Base-by-base conservation (phyloP, 140 eudicot genomes). In the Bidens hawaiensis region DNA sequence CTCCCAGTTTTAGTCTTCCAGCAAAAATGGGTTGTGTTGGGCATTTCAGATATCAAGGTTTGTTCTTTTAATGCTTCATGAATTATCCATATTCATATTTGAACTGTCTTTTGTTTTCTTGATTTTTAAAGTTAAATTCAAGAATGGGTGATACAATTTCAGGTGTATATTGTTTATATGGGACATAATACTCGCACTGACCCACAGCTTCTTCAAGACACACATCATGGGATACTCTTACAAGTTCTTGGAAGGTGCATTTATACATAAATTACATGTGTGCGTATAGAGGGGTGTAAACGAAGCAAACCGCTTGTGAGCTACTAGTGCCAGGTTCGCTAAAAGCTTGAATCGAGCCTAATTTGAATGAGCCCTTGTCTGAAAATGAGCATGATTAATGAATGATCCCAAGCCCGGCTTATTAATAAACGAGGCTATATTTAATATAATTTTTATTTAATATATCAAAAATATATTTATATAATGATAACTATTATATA, bases 161-260 rank as follows among this genome's bases (percentile, higher is more conserved):
- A 79, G 85, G 85, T 75, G 34, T 62, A 75, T 45, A 75, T 79
- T 68, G 84, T 79, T 19, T 79, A 74, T 30, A 67, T 78, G 83
- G 83, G 79, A 24, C 76, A 67, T 56, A 79, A 70, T 33, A 43
- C 40, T 31, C 68, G 59, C 41, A 43, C 59, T 25, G 46, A 65
- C 50, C 75, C 75, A 30, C 62, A 69, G 62, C 47, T 50, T 41
- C 65, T 60, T 55, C 61, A 70, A 31, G 74, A 58, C 27, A 70
- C 70, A 19, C 85, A 79, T 67, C 75, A 79, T 75, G 69, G 48
- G 74, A 50, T 79, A 30, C 78, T 79, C n/a, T 65, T 74, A 1
- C 57, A 65, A 33, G 34, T 79, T 33, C 80, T 79, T 69, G 80
- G 74, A 74, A 75, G 84, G 84, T 74, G 18, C 27, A 31, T 4